phyloP scores from a whole-genome alignment of 495 filamentous ascomycete species.

The Cryomyces minteri region DNA sequence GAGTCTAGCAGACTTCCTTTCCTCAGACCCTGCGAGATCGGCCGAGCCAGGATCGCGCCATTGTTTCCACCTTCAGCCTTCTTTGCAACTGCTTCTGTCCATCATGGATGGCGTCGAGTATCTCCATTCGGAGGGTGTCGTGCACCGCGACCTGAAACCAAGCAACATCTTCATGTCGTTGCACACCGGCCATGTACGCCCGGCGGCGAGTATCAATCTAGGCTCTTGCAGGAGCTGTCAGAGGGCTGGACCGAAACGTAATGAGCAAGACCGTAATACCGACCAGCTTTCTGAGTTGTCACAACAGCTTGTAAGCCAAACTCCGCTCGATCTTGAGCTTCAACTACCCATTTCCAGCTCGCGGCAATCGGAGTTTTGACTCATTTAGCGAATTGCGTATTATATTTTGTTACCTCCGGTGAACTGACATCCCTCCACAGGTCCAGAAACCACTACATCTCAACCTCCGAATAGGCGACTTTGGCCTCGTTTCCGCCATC shows the following conservation, averaged over 20 bases:
- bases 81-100: conserved; percentile 16
- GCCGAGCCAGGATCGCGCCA: conserved; percentile 6
- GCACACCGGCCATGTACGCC: neutral
- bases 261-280: neutral
- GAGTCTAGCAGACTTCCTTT: conserved; percentile 20
- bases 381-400: neutral
- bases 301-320: too few relatives aligned
- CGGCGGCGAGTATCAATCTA: conserved; percentile 15
- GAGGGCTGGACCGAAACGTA: neutral
- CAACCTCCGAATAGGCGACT: conserved; percentile 19
- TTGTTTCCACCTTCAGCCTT: conserved; percentile 22
- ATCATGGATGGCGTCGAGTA: conserved; percentile 21
- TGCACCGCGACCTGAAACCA: conserved; percentile 31
- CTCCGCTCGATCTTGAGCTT: too few relatives aligned
- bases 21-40: conserved; percentile 1
- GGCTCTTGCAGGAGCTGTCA: conserved; percentile 17
- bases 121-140: conserved; percentile 17
- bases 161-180: conserved; percentile 26
- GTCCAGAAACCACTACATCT: conserved; percentile 2
- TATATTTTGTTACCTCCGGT: too few relatives aligned
- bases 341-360: neutral
- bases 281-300: too few relatives aligned
- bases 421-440: too few relatives aligned
- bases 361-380: neutral
- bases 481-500: conserved; percentile 17